Base-by-base conservation (phyloP, 441 rosid genomes). In the Jatropha multifida region DNA sequence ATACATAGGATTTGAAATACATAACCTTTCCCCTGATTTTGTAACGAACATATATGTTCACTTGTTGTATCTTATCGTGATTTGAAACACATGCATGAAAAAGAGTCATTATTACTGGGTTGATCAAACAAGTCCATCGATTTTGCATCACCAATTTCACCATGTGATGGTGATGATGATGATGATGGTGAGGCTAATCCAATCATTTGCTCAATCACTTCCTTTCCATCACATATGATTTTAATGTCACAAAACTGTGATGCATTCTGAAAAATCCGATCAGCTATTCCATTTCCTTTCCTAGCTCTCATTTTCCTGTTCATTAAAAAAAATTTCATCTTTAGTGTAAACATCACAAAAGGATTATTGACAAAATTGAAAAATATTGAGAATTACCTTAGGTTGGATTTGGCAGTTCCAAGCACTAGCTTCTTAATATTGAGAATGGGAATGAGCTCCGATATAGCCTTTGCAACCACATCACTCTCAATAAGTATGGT, bases 401-500 rank as follows among this genome's bases (percentile, higher is more conserved):
- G 74, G 78, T 68, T 86, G 68, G 96, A 84, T 76, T 88, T 90
- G 82, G 71, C 71, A 75, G 89, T 84, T 80, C 98, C 97, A 77
- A 94, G 83, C 71, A 91, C 96, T 17, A 94, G 87, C 89, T 84
- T 94, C 76, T 59, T 91, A 46, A 91, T 84, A 85, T 86, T 82
- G 72, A 92, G 91, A 81, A 90, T 78, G 58, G 96, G 87, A 49
- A 94, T 84, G 54, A 92, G 92, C 70, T 92, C 92, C 71, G 81
- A 52, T 37, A 91, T 79, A 5, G 99, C 92, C 80, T 87, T 90
- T 17, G 86, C 88, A 61, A 86, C 91, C 71, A 60, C 67, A 75
- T 90, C 96, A 76, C 96, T 92, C 84, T 92, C 97, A 49, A 92
- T 81, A 65, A 94, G 89, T 38, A 94, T 44, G 0, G 97, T 91